Conservation (phyloP, 257 asterid genomes). For the Fraxinus americana region DNA sequence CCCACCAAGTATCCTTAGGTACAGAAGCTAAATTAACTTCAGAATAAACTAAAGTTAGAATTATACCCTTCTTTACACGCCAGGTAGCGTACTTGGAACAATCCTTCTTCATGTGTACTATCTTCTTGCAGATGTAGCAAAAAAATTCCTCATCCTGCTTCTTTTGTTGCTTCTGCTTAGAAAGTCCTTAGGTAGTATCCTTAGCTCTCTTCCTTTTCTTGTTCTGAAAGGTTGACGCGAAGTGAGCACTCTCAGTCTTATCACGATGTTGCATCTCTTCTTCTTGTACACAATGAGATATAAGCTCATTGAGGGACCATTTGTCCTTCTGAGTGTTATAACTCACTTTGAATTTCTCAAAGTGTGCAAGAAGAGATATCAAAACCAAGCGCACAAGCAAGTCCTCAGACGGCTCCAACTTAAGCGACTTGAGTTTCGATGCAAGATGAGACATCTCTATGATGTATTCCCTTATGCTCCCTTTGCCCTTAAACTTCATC, state of each 20-base stretch:
- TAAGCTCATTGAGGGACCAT: background rate
- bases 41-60: background rate
- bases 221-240: background rate
- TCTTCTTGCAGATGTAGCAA: background rate
- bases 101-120: background rate
- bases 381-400: too few species aligned
- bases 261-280: background rate
- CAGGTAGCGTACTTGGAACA: background rate
- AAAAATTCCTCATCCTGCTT: background rate
- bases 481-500: background rate
- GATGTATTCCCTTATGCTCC: background rate
- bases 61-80: background rate
- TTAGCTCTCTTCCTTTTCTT: background rate
- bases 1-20: slow-evolving; percentile 1
- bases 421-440: too few species aligned
- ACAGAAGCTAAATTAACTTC: background rate
- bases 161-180: background rate
- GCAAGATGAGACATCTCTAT: too few species aligned
- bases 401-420: too few species aligned
- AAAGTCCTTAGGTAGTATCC: background rate
- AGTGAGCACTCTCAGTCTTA: slow-evolving; percentile 1
- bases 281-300: background rate
- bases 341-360: background rate
- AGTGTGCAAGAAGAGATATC: background rate
- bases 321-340: background rate